These are phyloP conservation scores for Dendrobium nobile DNA, from an alignment of 106 monocot species.

Conservation along the genomic window DNA sequence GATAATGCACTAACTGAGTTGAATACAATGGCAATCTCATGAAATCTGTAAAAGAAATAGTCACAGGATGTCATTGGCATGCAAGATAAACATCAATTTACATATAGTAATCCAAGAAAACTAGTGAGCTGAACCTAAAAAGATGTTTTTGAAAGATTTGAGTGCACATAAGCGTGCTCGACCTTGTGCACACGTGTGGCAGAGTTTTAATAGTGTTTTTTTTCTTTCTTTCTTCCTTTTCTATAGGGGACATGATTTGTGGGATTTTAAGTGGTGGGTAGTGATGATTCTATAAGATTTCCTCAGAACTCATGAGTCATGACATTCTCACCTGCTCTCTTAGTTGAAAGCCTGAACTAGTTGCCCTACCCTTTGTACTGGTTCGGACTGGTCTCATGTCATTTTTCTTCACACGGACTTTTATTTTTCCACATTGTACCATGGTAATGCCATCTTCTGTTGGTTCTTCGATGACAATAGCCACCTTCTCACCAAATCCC, in stretches of 20 bases:
- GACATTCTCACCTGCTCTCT: conserved; percentile 25
- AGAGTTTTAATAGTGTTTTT: not conserved
- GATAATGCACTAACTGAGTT: too few relatives aligned
- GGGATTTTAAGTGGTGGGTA: not conserved
- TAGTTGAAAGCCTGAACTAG: conserved; percentile 6
- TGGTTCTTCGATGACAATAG: conserved; percentile 47
- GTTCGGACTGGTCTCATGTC: conserved; percentile 33
- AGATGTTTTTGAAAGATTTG: not conserved
- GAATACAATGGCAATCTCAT: too few relatives aligned
- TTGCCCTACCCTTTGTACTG: conserved; percentile 9
- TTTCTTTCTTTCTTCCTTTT: not conserved
- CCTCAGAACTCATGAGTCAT: not conserved
- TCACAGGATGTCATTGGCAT: too few relatives aligned
- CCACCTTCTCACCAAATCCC: conserved; percentile 58
- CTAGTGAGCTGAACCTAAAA: not conserved
- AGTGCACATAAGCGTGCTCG: not conserved
- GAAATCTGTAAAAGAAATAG: too few relatives aligned
- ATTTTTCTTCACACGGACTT: conserved; percentile 50
- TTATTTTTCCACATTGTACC: conserved; percentile 79
- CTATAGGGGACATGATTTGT: not conserved
- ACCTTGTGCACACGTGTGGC: not conserved
- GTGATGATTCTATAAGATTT: not conserved
- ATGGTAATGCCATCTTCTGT: conserved; percentile 40
- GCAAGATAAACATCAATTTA: not conserved
- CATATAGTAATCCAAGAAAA: not conserved